Evolutionary conservation across 495 filamentous ascomycete genomes (phyloP), one percentile per base, ranked within the genome.

Genomic region (Pyrenula massariospora): DNA sequence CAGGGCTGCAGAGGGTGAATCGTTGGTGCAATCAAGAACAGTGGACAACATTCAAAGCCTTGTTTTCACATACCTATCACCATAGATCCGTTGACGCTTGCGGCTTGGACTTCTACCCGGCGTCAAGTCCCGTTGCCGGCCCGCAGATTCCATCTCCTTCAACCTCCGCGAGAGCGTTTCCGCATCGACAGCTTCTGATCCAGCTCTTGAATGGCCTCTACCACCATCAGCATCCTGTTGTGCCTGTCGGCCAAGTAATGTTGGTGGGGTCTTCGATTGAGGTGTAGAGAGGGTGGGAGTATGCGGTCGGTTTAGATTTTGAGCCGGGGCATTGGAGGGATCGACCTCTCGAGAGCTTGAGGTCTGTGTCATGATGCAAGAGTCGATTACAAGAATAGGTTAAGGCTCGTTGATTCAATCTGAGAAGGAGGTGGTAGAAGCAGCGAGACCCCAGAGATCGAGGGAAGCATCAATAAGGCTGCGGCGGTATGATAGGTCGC

Each of bases 81-180:
- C 88, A 66, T 95, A 90, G 3, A 95, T 80, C 56, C 89, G 78
- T 63, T 90, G 91, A 51, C 89, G 79, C 68, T 96, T 96, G 62
- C 91, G 78, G 71, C 84, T 89, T 12, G 91, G 90, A 66, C 88
- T 95, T 12, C 79, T 81, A 51, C 75, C 82, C 0, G 88, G 85
- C 12, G 88, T 88, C 52, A 79, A 77, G 52, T 91, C 85, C 59
- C 86, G 72, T 54, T 76, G 71, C 63, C 70, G 69, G 10, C 77
- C 82, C n/a, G 74, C 77, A 25, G 85, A 74, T 58, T 86, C 84
- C 62, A 80, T 80, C 49, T 81, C 76, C 63, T 81, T 80, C 60
- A 89, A 68, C 2, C 82, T 84, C 65, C 77, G 83, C 53, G 74
- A 78, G 42, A 89, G 67, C n/a, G 77, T 80, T 58, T 67, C 67